Evolutionary conservation across 805 yeast genomes (phyloP).

Genomic region (Metschnikowia henanensis): DNA sequence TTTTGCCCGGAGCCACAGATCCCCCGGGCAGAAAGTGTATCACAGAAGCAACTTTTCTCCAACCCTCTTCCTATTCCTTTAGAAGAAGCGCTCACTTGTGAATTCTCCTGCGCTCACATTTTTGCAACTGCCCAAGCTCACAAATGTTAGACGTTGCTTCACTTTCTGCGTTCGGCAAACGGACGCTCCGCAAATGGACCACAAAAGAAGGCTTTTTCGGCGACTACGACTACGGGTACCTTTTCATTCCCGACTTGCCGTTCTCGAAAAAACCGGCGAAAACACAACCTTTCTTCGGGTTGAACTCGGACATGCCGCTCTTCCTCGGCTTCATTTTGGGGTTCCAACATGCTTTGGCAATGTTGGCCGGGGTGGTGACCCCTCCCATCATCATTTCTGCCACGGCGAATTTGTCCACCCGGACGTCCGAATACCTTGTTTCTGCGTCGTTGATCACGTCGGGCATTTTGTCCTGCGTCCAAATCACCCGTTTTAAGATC

Average conservation of each 20-base stretch:
- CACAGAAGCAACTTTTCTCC: not conserved
- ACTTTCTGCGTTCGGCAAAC: constrained; percentile 13
- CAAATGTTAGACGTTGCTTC: constrained; percentile 6
- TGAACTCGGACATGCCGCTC: constrained; percentile 80
- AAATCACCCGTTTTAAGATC: constrained; percentile 79
- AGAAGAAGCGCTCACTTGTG: too few species aligned
- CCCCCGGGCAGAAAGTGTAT: too few species aligned
- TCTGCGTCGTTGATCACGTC: constrained; percentile 39
- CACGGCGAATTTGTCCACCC: constrained; percentile 56
- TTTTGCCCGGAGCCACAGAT: not conserved
- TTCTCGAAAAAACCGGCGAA: constrained; percentile 48
- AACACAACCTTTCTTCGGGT: constrained; percentile 79
- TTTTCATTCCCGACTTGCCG: constrained; percentile 82
- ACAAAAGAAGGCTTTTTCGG: constrained; percentile 85
- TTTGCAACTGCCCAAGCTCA: not conserved
- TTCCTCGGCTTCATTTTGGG: constrained; percentile 76
- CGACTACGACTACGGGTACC: constrained; percentile 76
- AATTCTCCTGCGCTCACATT: not conserved
- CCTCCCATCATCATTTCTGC: constrained; percentile 77
- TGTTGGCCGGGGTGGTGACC: constrained; percentile 88
- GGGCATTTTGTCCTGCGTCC: constrained; percentile 63
- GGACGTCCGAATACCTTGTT: constrained; percentile 38
- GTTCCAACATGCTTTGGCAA: constrained; percentile 82
- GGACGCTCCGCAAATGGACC: constrained; percentile 49
- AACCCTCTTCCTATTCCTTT: not conserved